Evolutionary conservation across 176 grass and related monocot species (phyloP), one percentile per base, ranked within the genome.

Genomic region (Elaeis guineensis): DNA sequence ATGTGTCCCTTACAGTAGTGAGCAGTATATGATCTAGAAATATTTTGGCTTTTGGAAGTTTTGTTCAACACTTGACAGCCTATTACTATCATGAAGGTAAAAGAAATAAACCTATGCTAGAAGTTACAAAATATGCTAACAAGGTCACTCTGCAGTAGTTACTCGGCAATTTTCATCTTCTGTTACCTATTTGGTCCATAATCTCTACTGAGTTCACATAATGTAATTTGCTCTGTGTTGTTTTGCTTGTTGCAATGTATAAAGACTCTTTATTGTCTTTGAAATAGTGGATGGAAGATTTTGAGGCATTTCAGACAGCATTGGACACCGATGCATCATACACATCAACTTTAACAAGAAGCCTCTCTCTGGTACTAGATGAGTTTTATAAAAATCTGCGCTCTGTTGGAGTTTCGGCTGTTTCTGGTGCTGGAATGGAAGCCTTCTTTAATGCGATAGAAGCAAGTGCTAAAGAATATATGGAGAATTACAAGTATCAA

Each of bases 241-340:
- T 6, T 49, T 50, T 9, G 6, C 32, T 12, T 58, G 9, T 5
- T 57, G 14, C 11, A 39, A 39, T 20, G 9, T 49, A 6, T 53
- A 23, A 54, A 54, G 19, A 15, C 6, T 30, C 8, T 59, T 6
- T 72, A 57, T 63, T 70, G 6, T 79, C 17, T 70, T 79, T 22
- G 16, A 15, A 79, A 17, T 78, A 97, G 93, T 97, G 93, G 87
- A 97, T 97, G 93, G 68, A 91, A 82, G 93, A 97, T 81, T 91
- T 97, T 67, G 81, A 97, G 48, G 81, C 84, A 1, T 97, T 91
- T 85, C 93, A 91, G 79, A 72, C 69, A 22, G 78, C 93, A 48
- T 65, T 23, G 23, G 84, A 97, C 8, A 76, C 93, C 1, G 93
- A 97, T 73, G 76, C 79, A 21, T 97, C 79, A 21, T 97, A 91